phyloP scores from a whole-genome alignment of 345 rosid species.

The Acer yangbiense region DNA sequence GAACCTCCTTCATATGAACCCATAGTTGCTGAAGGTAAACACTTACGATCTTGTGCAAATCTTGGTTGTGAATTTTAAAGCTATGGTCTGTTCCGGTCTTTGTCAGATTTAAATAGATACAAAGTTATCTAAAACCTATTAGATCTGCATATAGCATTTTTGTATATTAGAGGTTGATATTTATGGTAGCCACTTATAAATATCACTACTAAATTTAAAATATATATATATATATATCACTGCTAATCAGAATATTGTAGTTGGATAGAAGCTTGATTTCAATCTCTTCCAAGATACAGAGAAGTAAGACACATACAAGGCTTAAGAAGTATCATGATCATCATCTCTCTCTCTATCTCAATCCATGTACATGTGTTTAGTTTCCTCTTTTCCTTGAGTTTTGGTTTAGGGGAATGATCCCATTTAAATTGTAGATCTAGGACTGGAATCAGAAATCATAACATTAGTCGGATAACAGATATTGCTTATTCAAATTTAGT shows the following conservation, averaged over 20 bases:
- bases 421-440: not conserved
- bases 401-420: not conserved
- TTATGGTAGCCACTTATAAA: not conserved
- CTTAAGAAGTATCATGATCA: no score
- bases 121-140: no score
- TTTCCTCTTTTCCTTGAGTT: not conserved
- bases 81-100: not conserved
- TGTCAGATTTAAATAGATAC: not conserved
- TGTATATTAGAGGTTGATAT: not conserved
- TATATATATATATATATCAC: no score
- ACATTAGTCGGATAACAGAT: no score
- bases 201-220: no score
- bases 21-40: conserved; percentile 71
- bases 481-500: not conserved
- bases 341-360: no score
- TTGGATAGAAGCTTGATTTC: not conserved
- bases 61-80: not conserved
- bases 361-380: no score
- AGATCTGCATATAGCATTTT: not conserved
- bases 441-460: not conserved
- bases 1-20: conserved; percentile 76
- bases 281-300: no score
- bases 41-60: not conserved
- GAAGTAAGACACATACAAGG: no score
- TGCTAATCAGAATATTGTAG: not conserved